Base-by-base conservation (phyloP, 345 rosid species). In the Sapria himalayana region DNA sequence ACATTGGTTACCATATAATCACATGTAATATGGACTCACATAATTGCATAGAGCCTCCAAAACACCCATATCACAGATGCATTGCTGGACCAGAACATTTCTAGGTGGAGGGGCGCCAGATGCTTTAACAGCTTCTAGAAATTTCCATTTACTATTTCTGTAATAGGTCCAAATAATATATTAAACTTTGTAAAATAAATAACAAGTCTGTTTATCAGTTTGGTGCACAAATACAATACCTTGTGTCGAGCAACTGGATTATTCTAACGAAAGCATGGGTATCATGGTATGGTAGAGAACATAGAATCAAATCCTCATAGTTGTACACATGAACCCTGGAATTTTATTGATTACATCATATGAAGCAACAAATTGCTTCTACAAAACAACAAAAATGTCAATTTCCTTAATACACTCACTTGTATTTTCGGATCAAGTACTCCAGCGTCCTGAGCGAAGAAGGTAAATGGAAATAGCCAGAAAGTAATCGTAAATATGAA, bases 21-120 rank as follows among this genome's bases (percentile, higher is more conserved):
- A n/a, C 11, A 19, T 7, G 4, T 5, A 41, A 5, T n/a, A 56
- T 41, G 43, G 22, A 54, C 92, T 76, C 63, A 89, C 98, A 58
- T 76, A 74, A 58, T 45, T 76, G 74, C 93, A 79, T 57, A 89
- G 40, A 36, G 64, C 50, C 61, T 89, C 93, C 53, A 89, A 58
- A 49, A 89, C 73, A 41, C 85, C 84, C 82, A 50, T 58, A 54
- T 82, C 93, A 40, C 81, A 69, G 39, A 71, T 54, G 56, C 86
- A 79, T 49, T 89, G 95, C 70, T 82, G 95, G 67, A 89, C 93
- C 9, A 79, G 49, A 42, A 89, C 70, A 47, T 60, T 58, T 45
- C 95, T 72, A 33, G 98, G 93, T 20, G 73, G 84, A 14, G 92
- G 75, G 13, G 95, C 95, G 54, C 95, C 98, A 0, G 92, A 72